phyloP scores from a whole-genome alignment of 768 basidiomycete genomes.

The Hericium rajendrae region DNA sequence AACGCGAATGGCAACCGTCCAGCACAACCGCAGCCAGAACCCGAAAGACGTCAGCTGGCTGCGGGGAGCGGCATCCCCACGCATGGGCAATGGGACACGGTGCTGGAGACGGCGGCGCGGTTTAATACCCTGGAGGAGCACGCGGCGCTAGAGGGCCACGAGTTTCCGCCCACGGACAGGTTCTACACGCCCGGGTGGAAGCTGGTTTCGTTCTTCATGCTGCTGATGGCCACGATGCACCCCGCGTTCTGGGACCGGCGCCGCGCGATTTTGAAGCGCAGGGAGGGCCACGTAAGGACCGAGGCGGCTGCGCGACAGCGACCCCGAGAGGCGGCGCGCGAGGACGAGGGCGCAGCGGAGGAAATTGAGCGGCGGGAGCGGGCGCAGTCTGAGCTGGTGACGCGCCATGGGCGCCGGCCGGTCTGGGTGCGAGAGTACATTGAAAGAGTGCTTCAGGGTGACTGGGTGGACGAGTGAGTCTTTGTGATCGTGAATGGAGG shows the following conservation, averaged over 20 bases:
- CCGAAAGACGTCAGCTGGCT: neutral
- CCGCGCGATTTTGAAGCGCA: conserved; percentile 8
- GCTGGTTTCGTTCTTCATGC: conserved; percentile 8
- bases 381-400: neutral
- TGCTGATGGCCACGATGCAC: conserved; percentile 11
- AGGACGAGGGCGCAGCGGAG: neutral
- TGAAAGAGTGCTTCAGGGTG: conserved; percentile 1
- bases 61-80: neutral
- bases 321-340: neutral
- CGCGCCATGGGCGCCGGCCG: neutral
- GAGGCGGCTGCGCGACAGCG: conserved; percentile 4
- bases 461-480: conserved; percentile 3
- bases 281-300: conserved; percentile 11
- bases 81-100: neutral
- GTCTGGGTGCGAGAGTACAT: conserved; percentile 3
- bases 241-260: conserved; percentile 15
- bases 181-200: conserved; percentile 1
- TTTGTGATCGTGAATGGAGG: neutral
- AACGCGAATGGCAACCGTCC: neutral
- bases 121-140: conserved; percentile 8
- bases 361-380: neutral
- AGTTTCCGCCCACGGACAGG: neutral
- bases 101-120: conserved; percentile 6
- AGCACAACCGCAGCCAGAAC: neutral
- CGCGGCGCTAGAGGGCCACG: conserved; percentile 3